A percentile compares a stretch with the other conserved stretches of the same genome.
phyloP scores from a whole-genome alignment of 768 basidiomycete species.

The Suillus occidentalis region DNA sequence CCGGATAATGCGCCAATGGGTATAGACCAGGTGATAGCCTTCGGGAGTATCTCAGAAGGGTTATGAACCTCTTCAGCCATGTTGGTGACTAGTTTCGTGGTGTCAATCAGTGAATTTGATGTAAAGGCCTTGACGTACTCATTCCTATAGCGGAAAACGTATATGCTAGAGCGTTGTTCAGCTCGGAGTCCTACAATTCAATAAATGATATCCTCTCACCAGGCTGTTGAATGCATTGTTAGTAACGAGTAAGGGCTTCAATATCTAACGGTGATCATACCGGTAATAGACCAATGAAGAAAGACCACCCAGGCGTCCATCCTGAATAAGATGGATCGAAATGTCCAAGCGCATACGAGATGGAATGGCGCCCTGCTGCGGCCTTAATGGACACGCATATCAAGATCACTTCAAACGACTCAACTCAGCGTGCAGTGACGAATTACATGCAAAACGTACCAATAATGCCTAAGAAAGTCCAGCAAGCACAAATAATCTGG shows the following conservation, averaged over 20 bases:
- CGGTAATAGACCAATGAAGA: slow-evolving; percentile 63
- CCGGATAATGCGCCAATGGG: slow-evolving; percentile 54
- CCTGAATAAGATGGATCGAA: slow-evolving; percentile 62
- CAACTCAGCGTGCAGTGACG: slow-evolving; percentile 2
- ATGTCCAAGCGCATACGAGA: slow-evolving; percentile 54
- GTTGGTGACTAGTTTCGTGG: slow-evolving; percentile 45
- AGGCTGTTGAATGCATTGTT: slow-evolving; percentile 22
- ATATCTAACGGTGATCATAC: slow-evolving; percentile 28
- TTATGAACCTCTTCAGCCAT: slow-evolving; percentile 70
- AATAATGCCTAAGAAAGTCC: slow-evolving; percentile 62
- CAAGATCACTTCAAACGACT: slow-evolving; percentile 46
- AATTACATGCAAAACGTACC: slow-evolving; percentile 29
- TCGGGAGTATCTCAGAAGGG: slow-evolving; percentile 54
- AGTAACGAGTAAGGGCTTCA: neutral
- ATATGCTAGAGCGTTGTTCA: slow-evolving; percentile 40
- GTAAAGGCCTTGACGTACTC: slow-evolving; percentile 37
- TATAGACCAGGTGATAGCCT: slow-evolving; percentile 53
- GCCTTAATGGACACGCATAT: slow-evolving; percentile 61
- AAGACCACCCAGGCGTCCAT: slow-evolving; percentile 68
- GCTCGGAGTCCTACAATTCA: slow-evolving; percentile 13
- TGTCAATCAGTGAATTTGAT: slow-evolving; percentile 4
- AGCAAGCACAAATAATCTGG: slow-evolving; percentile 57
- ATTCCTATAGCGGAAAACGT: slow-evolving; percentile 62
- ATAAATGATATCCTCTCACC: slow-evolving; percentile 20
- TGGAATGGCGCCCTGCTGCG: slow-evolving; percentile 52